phyloP scores from a whole-genome alignment of 306 rosid genomes.

The Geum urbanum region DNA sequence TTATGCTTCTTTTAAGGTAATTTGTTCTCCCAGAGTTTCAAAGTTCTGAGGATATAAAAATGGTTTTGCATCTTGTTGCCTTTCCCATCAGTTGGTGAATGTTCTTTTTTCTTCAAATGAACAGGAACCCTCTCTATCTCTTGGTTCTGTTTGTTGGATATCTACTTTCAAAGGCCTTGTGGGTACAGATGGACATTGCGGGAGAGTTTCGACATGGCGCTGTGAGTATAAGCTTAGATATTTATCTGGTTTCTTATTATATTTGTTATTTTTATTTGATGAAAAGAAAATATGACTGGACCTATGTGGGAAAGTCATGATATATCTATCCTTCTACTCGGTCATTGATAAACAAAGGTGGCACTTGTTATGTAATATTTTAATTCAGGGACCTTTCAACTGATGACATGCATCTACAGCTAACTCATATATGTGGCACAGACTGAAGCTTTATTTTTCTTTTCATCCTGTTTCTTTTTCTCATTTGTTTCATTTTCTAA shows the following conservation, averaged over 20 bases:
- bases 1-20: conserved; percentile 74
- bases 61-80: conserved; percentile 1
- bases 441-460: background rate
- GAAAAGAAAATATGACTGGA: background rate
- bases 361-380: background rate
- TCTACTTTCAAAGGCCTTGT: conserved; percentile 63
- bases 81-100: background rate
- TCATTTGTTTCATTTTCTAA: background rate
- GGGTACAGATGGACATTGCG: conserved; percentile 74
- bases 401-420: background rate
- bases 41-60: background rate
- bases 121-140: conserved; percentile 83
- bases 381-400: background rate
- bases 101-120: conserved; percentile 19
- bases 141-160: conserved; percentile 52
- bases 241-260: background rate
- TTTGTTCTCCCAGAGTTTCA: conserved; percentile 15
- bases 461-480: background rate
- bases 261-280: background rate
- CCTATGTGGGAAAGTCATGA: background rate
- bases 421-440: background rate
- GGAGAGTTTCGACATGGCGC: conserved; percentile 61
- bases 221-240: conserved; percentile 43
- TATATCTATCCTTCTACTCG: background rate
- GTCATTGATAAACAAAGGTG: background rate